Base-by-base conservation (phyloP, 2,329 filamentous ascomycete species). In the Alternaria sp. region DNA sequence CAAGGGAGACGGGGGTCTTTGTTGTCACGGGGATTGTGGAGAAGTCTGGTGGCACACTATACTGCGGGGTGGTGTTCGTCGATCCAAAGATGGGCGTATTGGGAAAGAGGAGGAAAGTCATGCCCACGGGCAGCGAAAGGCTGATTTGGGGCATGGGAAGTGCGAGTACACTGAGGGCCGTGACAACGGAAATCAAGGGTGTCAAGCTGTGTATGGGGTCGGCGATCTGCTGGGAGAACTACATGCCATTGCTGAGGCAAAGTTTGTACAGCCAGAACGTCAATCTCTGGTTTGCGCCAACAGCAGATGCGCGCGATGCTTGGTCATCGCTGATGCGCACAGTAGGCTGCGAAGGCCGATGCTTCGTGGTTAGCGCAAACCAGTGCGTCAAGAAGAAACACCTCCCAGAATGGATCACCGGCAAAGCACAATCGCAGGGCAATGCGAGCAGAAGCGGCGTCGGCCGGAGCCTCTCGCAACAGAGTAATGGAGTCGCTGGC, bases 141-240 rank as follows among this genome's bases (percentile, higher is more conserved):
- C 83, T 97, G 54, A 88, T 97, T 62, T 97, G 94, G 94, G 93
- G 92, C 0, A 92, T 97, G 77, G 94, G 93, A 44, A 90, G 89
- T 3, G 88, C 94, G 0, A 87, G 88, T 0, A 96, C 93, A 4
- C 85, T 97, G 26, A 88, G 88, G 66, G 94, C 93, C 4, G 88
- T 97, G 1, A 90, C 88, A 25, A 93, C 93, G 1, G 88, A 85
- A 23, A 93, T 97, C 77, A 90, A 90, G 64, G 93, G 93, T 53
- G 87, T 93, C 3, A 89, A 88, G 67, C 81, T 97, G 63, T 95
- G 92, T 60, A 86, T 97, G 63, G 94, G 91, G 0, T 89, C 91
- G 4, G 95, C 93, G 4, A 96, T 98, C 69, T 97, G 94, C 84
- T 97, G 94, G 94, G 94, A 98, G 80, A 97, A 92, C 79, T 97